phyloP scores from a whole-genome alignment of 148 eudicot genomes.

The Tetragonia tetragonoides region DNA sequence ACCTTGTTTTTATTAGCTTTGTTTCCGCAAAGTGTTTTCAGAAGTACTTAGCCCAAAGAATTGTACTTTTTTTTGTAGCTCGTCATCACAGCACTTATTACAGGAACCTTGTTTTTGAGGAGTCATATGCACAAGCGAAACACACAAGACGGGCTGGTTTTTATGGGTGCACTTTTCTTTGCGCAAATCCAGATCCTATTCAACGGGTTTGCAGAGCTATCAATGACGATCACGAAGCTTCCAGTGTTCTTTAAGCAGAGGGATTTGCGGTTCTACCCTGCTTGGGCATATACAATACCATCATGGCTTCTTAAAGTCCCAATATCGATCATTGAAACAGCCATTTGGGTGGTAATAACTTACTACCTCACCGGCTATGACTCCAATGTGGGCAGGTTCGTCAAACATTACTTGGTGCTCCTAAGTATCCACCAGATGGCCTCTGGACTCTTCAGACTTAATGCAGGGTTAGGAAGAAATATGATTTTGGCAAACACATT shows the following conservation, averaged over 20 bases:
- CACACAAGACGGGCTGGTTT: conserved; percentile 51
- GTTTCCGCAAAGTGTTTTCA: no score
- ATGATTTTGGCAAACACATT: conserved; percentile 79
- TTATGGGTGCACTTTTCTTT: conserved; percentile 72
- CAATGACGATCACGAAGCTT: conserved; percentile 64
- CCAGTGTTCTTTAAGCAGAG: conserved; percentile 82
- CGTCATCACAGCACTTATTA: conserved; percentile 43
- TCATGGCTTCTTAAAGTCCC: conserved; percentile 77
- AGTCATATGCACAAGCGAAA: conserved; percentile 52
- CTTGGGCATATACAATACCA: conserved; percentile 84
- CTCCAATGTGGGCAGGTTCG: conserved; percentile 57
- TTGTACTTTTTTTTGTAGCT: conserved; percentile 44
- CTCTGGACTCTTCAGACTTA: conserved; percentile 61
- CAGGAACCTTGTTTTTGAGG: conserved; percentile 65
- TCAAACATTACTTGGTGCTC: conserved; percentile 57
- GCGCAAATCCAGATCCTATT: conserved; percentile 50
- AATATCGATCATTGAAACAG: conserved; percentile 55
- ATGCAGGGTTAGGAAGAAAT: conserved; percentile 68
- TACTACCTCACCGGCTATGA: conserved; percentile 79
- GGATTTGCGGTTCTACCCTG: conserved; percentile 74
- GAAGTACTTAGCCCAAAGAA: background rate
- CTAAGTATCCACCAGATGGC: conserved; percentile 69
- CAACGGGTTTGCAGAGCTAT: conserved; percentile 74
- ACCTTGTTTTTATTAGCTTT: no score
- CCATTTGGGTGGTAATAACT: conserved; percentile 60